Evolutionary conservation across 176 grass and related monocot genomes (phyloP).

Genomic region (Oropetium thomaeum): DNA sequence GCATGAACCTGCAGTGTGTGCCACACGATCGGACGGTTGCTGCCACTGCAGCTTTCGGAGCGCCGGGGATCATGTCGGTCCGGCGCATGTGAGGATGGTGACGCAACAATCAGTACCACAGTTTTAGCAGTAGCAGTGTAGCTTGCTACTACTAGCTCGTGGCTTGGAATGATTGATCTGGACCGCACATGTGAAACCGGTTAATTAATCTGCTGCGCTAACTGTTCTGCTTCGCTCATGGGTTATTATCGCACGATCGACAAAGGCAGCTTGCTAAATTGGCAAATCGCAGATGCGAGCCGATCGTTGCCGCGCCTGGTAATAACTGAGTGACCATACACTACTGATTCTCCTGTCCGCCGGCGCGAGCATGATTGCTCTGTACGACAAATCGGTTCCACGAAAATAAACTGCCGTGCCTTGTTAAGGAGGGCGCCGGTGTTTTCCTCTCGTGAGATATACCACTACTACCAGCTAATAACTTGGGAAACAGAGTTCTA

Average conservation of each 20-base stretch:
- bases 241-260: background rate
- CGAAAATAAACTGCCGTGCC: background rate
- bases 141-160: background rate
- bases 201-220: background rate
- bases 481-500: background rate
- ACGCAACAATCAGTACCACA: too few relatives aligned
- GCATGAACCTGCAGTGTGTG: too few relatives aligned
- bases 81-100: constrained; percentile 2
- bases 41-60: background rate
- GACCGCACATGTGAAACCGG: background rate
- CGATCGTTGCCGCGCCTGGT: constrained; percentile 1
- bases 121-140: too few relatives aligned
- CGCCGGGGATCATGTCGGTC: background rate
- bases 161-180: background rate
- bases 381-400: background rate
- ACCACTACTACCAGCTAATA: background rate
- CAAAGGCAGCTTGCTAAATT: background rate
- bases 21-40: background rate
- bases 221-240: constrained; percentile 6
- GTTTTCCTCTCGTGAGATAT: background rate
- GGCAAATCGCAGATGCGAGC: background rate
- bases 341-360: background rate
- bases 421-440: background rate
- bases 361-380: background rate
- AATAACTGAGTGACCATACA: background rate